Percentiles rank a stretch among this genome's conserved stretches.
Conservation (phyloP, 805 yeast species). For the Tetrapisispora iriomotensis region DNA sequence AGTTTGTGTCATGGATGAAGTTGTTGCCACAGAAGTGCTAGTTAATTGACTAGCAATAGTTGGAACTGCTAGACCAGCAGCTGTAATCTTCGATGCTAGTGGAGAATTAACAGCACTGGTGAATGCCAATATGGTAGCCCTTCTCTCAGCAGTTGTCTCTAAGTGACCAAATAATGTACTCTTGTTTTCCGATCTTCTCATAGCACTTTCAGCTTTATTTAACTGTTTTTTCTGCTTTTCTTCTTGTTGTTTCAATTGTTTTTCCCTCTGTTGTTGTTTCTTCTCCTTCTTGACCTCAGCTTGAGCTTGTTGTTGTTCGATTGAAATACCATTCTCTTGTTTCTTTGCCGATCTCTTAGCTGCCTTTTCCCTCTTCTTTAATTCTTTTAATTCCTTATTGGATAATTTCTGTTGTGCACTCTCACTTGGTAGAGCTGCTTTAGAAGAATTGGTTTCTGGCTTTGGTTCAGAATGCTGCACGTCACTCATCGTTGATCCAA, state of each 20-base stretch:
- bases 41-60: slow-evolving; percentile 21
- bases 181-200: slow-evolving; percentile 32
- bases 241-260: slow-evolving; percentile 43
- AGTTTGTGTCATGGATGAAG: slow-evolving; percentile 10
- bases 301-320: slow-evolving; percentile 31
- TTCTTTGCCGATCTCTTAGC: slow-evolving; percentile 87
- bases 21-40: slow-evolving; percentile 17
- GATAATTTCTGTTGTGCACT: slow-evolving; percentile 33
- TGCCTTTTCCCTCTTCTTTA: slow-evolving; percentile 83
- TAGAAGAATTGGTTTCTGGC: neutral
- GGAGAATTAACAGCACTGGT: slow-evolving; percentile 27
- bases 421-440: neutral
- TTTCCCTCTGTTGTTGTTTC: slow-evolving; percentile 32
- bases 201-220: slow-evolving; percentile 29
- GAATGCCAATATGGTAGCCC: slow-evolving; percentile 29
- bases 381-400: slow-evolving; percentile 78
- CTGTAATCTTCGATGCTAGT: slow-evolving; percentile 27
- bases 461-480: slow-evolving; percentile 1
- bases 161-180: slow-evolving; percentile 69
- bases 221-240: slow-evolving; percentile 44
- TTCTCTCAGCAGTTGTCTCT: slow-evolving; percentile 71
- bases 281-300: slow-evolving; percentile 37
- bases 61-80: slow-evolving; percentile 29
- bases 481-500: neutral
- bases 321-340: slow-evolving; percentile 49